Conservation (phyloP, 148 eudicot genomes). For the Nepenthes gracilis region DNA sequence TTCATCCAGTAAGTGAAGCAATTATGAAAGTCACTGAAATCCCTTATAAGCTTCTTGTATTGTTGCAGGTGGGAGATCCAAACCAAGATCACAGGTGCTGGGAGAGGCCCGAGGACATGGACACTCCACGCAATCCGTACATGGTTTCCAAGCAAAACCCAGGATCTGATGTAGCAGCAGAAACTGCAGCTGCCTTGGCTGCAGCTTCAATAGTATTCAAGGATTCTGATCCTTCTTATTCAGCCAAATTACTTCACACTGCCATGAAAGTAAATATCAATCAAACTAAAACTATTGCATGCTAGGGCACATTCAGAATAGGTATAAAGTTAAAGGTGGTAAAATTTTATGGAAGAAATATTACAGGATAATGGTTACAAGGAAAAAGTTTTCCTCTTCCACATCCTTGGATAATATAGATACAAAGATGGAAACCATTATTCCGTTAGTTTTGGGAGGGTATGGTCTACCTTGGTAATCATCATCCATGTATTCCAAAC, state of each 20-base stretch:
- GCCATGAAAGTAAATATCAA: slow-evolving; percentile 33
- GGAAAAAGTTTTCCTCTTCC: too few species aligned
- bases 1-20: background rate
- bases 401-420: too few species aligned
- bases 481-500: too few species aligned
- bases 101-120: slow-evolving; percentile 99
- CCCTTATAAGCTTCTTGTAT: too few species aligned
- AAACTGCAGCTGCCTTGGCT: slow-evolving; percentile 86
- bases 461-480: too few species aligned
- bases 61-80: slow-evolving; percentile 65
- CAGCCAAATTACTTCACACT: slow-evolving; percentile 40
- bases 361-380: too few species aligned
- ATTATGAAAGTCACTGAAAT: background rate
- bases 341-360: too few species aligned
- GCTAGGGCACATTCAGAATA: too few species aligned
- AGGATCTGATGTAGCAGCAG: slow-evolving; percentile 93
- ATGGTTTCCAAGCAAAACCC: slow-evolving; percentile 57
- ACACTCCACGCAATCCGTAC: slow-evolving; percentile 70
- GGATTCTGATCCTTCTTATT: slow-evolving; percentile 62
- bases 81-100: slow-evolving; percentile 69
- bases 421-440: too few species aligned
- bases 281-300: background rate
- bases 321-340: too few species aligned
- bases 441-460: too few species aligned
- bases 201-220: slow-evolving; percentile 82